A percentile compares a stretch with the other conserved stretches of the same genome.
Conservation (phyloP, 202 grass and related monocot species). For the Tripidium arundinaceum region DNA sequence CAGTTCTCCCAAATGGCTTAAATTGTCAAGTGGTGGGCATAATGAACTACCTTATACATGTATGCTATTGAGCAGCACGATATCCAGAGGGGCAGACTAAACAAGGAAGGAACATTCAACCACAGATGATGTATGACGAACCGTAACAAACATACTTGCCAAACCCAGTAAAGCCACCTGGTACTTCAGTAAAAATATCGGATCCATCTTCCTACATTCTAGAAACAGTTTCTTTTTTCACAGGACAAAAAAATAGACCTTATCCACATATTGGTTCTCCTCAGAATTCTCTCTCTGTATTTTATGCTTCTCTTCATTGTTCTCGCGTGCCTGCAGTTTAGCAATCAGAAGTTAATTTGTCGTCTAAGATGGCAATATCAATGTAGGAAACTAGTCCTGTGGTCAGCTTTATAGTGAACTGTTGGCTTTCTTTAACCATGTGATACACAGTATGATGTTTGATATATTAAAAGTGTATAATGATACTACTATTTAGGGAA, state of each 20-base stretch:
- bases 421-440: background rate
- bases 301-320: too few relatives aligned
- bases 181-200: background rate
- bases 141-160: constrained; percentile 2
- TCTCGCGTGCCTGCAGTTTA: too few relatives aligned
- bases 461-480: background rate
- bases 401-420: background rate
- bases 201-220: background rate
- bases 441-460: background rate
- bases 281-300: too few relatives aligned
- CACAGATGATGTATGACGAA: background rate
- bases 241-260: too few relatives aligned
- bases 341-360: too few relatives aligned
- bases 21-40: background rate
- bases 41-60: background rate
- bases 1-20: background rate
- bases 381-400: background rate
- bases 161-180: background rate
- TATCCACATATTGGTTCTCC: too few relatives aligned
- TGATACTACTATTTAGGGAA: background rate
- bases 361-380: too few relatives aligned
- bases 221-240: background rate
- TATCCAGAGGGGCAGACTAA: too few relatives aligned
- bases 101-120: background rate
- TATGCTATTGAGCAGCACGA: too few relatives aligned